These are phyloP conservation scores for Daucus carota DNA, from an alignment of 129 eudicot species.

Conservation along the genomic window DH1_v3.0 NC_030388.2:8850001-8850500, in stretches of 20 bases:
- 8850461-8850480: not conserved
- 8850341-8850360: not conserved
- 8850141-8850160: not conserved
- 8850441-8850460: not conserved
- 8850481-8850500: not conserved
- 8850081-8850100: not conserved
- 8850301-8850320: slow-evolving; percentile 61
- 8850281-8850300: slow-evolving; percentile 69
- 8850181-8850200: slow-evolving; percentile 96
- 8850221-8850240: slow-evolving; percentile 93
- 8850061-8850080: not conserved
- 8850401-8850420: not conserved
- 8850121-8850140: not conserved
- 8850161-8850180: slow-evolving; percentile 40
- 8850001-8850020: too few relatives aligned
- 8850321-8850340: not conserved
- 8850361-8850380: not conserved
- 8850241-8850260: slow-evolving; percentile 48
- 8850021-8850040: too few relatives aligned
- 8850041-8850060: not conserved
- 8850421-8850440: not conserved
- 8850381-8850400: not conserved
- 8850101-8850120: not conserved
- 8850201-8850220: slow-evolving; percentile 91
- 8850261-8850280: slow-evolving; percentile 78